Conservation (phyloP, 768 basidiomycete genomes). For the Tremella mesenterica region DNA sequence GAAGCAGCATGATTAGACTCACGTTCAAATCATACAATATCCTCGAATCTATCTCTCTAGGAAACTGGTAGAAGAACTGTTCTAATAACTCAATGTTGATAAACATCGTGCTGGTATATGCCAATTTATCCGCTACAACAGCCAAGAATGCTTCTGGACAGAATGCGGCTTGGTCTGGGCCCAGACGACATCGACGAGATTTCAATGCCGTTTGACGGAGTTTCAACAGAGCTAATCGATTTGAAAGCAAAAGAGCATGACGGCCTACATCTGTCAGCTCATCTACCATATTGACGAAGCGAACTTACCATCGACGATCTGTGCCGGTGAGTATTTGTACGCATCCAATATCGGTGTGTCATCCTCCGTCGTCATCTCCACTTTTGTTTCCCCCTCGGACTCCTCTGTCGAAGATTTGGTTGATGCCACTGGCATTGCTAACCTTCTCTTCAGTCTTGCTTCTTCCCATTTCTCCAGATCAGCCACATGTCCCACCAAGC, state of each 20-base stretch:
- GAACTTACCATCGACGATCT: conserved; percentile 76
- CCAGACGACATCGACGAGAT: conserved; percentile 76
- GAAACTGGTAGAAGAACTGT: conserved; percentile 99
- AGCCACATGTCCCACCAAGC: conserved; percentile 70
- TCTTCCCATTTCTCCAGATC: conserved; percentile 62
- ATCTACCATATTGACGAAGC: neutral
- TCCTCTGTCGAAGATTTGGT: neutral
- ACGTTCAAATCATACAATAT: conserved; percentile 82
- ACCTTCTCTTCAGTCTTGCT: conserved; percentile 28
- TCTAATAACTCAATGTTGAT: conserved; percentile 97
- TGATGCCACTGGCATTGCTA: conserved; percentile 15
- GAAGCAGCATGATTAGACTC: conserved; percentile 11
- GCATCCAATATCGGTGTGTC: conserved; percentile 53
- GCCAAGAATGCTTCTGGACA: conserved; percentile 96
- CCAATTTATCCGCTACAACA: conserved; percentile 92
- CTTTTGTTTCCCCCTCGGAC: conserved; percentile 5
- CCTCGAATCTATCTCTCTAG: conserved; percentile 90
- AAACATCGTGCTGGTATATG: conserved; percentile 92
- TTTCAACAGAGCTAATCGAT: conserved; percentile 72
- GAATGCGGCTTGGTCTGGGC: conserved; percentile 77
- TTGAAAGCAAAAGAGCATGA: conserved; percentile 79
- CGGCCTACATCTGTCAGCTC: conserved; percentile 55
- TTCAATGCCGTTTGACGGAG: conserved; percentile 76
- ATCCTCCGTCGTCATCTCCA: conserved; percentile 16
- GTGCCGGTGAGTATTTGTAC: conserved; percentile 83